Base-by-base conservation (phyloP, 108 stramenopile genomes). In the Cyclostephanos invisitatus region DNA sequence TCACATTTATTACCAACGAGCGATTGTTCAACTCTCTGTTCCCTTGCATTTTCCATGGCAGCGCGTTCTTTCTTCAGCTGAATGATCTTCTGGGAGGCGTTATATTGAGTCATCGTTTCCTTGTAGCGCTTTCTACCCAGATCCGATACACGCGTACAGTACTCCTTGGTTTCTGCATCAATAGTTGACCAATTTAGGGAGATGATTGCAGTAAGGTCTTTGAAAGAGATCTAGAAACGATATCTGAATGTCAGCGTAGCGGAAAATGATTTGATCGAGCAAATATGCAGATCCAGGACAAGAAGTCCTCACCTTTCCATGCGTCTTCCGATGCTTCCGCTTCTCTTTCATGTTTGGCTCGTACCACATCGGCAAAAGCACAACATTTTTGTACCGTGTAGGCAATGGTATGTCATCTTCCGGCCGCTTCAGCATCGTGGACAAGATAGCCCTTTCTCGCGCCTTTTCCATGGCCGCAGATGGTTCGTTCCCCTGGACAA, bases 331-430 rank as follows among this genome's bases (percentile, higher is more conserved):
- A 40, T 79, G 78, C 55, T 79, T 79, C 1, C 78, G 67, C 40
- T 79, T 79, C 29, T 72, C 78, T 35, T 79, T 79, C 17, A 49
- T 36, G 50, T 79, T 69, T 38, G 78, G 72, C 37, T 79, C 72
- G 44, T 79, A 73, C 78, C 78, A 79, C 25, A 63, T 58, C 11
- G 78, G 72, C 35, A 62, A 32, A 47, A 79, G 58, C 8, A 73
- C 63, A 36, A 79, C 63, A 20, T 62, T 67, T 15, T 73, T 68
- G 35, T 79, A 73, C 21, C 78, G 67, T 25, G 71, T 14, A 38
- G 78, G 71, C 9, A 72, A 40, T 18, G 60, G 48, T 14, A 79
- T 62, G 40, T 73, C 40, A 37, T 79, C 78, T 62, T 79, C 78
- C 10, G 38, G 51, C n/a, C 57, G 73, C 25, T 42, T 35, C 37